Base-by-base conservation (phyloP, 129 eudicot genomes). In the Saposhnikovia divaricata region DNA sequence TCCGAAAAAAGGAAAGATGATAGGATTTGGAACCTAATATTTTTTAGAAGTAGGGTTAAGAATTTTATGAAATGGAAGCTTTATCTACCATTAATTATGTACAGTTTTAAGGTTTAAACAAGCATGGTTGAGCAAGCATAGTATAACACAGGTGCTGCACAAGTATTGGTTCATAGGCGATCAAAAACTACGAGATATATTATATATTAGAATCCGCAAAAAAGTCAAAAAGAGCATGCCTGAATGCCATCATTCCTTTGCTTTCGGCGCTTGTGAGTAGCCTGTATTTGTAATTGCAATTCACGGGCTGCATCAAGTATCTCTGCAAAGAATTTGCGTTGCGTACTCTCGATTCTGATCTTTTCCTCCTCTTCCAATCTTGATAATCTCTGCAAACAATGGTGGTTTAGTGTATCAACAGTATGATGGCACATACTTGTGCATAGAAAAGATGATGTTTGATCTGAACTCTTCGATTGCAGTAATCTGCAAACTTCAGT, bases 161-260 rank as follows among this genome's bases (percentile, higher is more conserved):
- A 34, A 12, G 72, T 66, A 11, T 10, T 65, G 31, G 42, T 66
- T 66, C 38, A 66, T 10, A 66, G 21, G 19, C 3, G 19, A 65
- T 65, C 19, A 65, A 65, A 65, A 40, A 65, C 72, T 65, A 27
- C 18, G 72, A 27, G 6, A 65, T n/a, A 59, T 5, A 59, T 0
- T 10, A 28, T 27, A 27, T 10, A 27, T 11, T 13, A 34, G 72
- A 15, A 66, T 27, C 3, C 25, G 70, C 1, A 66, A 28, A 15
- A 28, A 14, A 66, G 42, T 66, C 40, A 31, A 65, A 65, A 4
- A 27, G 74, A 63, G 21, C 87, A 84, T 86, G 84, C 99, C 91
- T 89, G 96, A 83, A 96, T 94, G 83, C 91, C 97, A 89, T 96
- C 98, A 80, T 90, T 96, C 79, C 98, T 86, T 81, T 90, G 96